These are phyloP conservation scores for Sarocladium kiliense DNA, from an alignment of 2,329 filamentous ascomycete genomes.

Conservation along the genomic window DNA sequence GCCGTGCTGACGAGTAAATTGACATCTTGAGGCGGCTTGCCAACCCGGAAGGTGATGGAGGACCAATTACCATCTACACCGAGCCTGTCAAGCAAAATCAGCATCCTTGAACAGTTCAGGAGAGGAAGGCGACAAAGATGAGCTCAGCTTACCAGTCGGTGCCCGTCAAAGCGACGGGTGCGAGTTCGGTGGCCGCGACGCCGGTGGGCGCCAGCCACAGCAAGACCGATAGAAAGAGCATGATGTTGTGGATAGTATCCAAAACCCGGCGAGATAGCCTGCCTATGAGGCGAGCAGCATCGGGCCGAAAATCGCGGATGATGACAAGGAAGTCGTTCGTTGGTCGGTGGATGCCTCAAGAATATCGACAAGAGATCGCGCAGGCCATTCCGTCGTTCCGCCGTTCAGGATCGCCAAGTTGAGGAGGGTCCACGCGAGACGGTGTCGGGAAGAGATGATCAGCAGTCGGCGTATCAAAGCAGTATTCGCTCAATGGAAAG, in stretches of 20 bases:
- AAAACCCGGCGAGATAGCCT: neutral
- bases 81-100: constrained; percentile 38
- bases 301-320: neutral
- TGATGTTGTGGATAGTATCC: neutral
- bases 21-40: constrained; percentile 32
- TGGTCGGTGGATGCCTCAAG: neutral
- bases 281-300: neutral
- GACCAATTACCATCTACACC: constrained; percentile 70
- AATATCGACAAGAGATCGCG: too few species aligned
- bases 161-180: neutral
- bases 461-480: neutral
- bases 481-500: neutral
- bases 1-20: constrained; percentile 55
- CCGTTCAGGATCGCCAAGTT: too few species aligned
- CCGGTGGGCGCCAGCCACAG: neutral
- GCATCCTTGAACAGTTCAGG: neutral
- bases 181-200: neutral
- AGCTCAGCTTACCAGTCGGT: neutral
- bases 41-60: constrained; percentile 51
- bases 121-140: neutral
- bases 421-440: too few species aligned
- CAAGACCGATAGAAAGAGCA: neutral
- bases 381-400: too few species aligned
- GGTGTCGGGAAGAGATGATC: too few species aligned
- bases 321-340: neutral